Evolutionary conservation across 2,329 filamentous ascomycete species (phyloP), one percentile per base, ranked within the genome.

Genomic region (Cryphonectria parasitica): DNA sequence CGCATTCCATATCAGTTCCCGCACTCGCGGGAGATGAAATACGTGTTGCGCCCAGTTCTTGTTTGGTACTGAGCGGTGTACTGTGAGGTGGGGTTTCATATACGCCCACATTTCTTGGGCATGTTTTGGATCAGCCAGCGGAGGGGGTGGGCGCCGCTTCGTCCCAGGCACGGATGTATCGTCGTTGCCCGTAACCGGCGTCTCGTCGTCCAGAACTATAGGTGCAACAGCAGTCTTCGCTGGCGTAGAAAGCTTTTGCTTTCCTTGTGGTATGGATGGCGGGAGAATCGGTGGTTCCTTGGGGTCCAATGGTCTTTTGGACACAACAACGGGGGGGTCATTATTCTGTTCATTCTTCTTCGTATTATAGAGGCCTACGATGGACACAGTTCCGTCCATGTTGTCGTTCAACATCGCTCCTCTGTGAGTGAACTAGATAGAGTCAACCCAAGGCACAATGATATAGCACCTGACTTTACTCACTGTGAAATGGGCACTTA

Each of bases 1-100:
- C 25, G 65, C 43, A 41, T 80, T 80, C 77, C 76, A 79, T 43
- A 74, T 70, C 3, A 80, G 64, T 1, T 77, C 74, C 8, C 79
- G 78, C 15, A 77, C 66, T 0, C 74, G 74, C 4, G 75, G 76
- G 2, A 78, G 73, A 17, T 54, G 49, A n/a, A 79, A 54, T 17
- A 79, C 75, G 1, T 75, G 64, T 6, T 22, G 63, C 1, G 77
- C 74, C 66, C 75, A 76, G 17, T 75, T 76, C 2, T 41, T 66
- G 0, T 41, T 11, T 1, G 74, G 77, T 4, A 74, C 65, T 1
- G 61, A 45, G 0, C 60, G 69, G 58, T 73, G 71, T 8, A 71
- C 68, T 34, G 63, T 72, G 10, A 80, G 64, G 61, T 75, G 71
- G 0, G 75, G 75, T 66, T 71, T 54, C 5, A 79, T 54, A 64